Evolutionary conservation across 768 basidiomycete species (phyloP).

Genomic region (Amanita molliuscula): DNA sequence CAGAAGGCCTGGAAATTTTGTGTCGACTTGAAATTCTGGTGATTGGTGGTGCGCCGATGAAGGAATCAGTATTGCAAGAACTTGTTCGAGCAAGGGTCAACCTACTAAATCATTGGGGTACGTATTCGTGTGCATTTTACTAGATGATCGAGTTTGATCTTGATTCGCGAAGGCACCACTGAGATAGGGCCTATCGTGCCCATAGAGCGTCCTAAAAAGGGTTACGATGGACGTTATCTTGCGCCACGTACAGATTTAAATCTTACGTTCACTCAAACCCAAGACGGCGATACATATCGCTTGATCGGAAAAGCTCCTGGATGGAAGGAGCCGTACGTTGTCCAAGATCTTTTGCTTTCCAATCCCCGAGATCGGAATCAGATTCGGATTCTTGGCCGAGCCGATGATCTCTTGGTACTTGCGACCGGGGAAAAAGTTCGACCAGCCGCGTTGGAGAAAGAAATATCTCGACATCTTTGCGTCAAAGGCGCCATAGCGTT

Average conservation of each 20-base stretch:
- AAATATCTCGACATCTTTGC: slow-evolving; percentile 23
- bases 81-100: slow-evolving; percentile 22
- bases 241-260: slow-evolving; percentile 23
- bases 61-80: slow-evolving; percentile 20
- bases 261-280: slow-evolving; percentile 17
- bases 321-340: slow-evolving; percentile 21
- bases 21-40: slow-evolving; percentile 22
- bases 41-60: slow-evolving; percentile 29
- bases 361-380: slow-evolving; percentile 22
- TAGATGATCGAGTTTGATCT: background rate
- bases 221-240: slow-evolving; percentile 29
- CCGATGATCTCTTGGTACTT: slow-evolving; percentile 31
- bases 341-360: slow-evolving; percentile 26
- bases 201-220: slow-evolving; percentile 17
- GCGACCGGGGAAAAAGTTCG: slow-evolving; percentile 33
- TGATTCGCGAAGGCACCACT: slow-evolving; percentile 18
- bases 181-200: slow-evolving; percentile 28
- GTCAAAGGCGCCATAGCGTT: slow-evolving; percentile 28
- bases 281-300: slow-evolving; percentile 17
- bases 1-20: slow-evolving; percentile 19
- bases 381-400: slow-evolving; percentile 25
- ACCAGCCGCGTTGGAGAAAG: slow-evolving; percentile 21
- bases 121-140: background rate
- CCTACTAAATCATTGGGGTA: slow-evolving; percentile 31
- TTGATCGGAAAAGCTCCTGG: slow-evolving; percentile 23